Base-by-base conservation (phyloP, 225 moss, liverwort and hornwort species). In the Anthoceros angustus region DNA sequence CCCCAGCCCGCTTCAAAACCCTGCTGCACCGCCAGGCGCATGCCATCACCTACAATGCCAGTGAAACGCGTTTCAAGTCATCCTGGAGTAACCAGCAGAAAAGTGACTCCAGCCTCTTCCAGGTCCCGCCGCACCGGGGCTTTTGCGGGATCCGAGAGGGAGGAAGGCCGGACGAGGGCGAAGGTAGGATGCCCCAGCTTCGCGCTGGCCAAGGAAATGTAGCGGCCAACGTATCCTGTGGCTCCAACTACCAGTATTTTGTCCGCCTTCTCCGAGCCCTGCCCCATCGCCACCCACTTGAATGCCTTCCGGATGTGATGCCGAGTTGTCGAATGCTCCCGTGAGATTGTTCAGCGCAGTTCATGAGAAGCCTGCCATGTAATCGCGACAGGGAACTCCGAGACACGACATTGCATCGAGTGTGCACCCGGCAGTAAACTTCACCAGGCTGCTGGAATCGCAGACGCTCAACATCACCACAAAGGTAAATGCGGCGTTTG, bases 221-320 rank as follows among this genome's bases (percentile, higher is more conserved):
- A 38, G 40, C 60, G 43, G 43, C 77, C 77, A 11, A 46, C 5
- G 3, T 42, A 39, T 4, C 77, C 70, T 6, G 77, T 77, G 4
- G 42, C 67, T 39, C 77, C 77, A 41, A 77, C 40, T 9, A 77
- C 23, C 25, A 77, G 64, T 0, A 77, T 20, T 55, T 49, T 77
- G 45, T 73, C 75, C 60, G 26, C 21, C 24, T 9, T 16, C 63
- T 32, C 32, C 32, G 32, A 32, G 32, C 32, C 32, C 32, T 32
- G 32, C 32, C 2, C 32, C 32, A 32, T 32, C 32, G 32, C 32
- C 2, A 32, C 32, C 1, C 32, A 32, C 32, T 4, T 32, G 32
- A 32, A 32, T 1, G 4, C 32, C 32, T 32, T 32, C 32, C 32
- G 32, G 32, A 32, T 32, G 32, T 1, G 32, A 4, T 32, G 32